Evolutionary conservation across 1,139 yeast genomes (phyloP), one percentile per base, ranked within the genome.

Genomic region (Suhomyces kunorum): DNA sequence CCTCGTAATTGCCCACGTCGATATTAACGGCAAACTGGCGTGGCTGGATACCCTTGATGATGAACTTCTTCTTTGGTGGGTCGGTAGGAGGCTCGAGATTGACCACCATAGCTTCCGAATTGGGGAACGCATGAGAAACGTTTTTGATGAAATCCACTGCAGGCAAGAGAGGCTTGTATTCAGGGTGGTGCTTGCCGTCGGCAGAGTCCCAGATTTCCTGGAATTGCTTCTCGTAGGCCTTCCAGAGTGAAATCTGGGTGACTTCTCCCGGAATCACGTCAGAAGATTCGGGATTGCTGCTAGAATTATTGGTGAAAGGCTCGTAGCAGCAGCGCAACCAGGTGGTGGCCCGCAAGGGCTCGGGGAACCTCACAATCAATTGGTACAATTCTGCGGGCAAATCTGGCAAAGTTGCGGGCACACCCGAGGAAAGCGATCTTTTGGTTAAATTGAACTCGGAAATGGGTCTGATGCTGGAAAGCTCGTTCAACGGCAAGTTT

Each of bases 101-200:
- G 13, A 90, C 80, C 13, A 92, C 98, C 90, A 89, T 89, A 1
- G 98, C 97, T 43, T 88, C 87, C 2, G 96, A 88, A 51, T 82
- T 80, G n/a, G 88, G 84, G 61, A 90, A 90, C 1, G 97, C 96
- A 43, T 81, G 80, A 18, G 92, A 83, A 11, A 92, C 98, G 58
- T 92, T 92, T 56, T 90, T 89, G 58, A 92, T 92, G 58, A 92
- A 92, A 52, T 92, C 98, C 14, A 94, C 98, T 0, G 98, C 98
- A 1, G 97, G 95, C 34, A 92, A 73, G 36, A 92, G 70, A 44
- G 81, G 79, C 48, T 80, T 80, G 46, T 68, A 76, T 33, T 69
- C 74, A 14, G 71, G 64, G 11, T 72, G 72, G 40, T 71, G 71
- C 28, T 66, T 68, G 8, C 38, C 43, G 11, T 40, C 44, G 9